Conservation (phyloP, 176 grass and related monocot genomes). For the Phyllostachys edulis region DNA sequence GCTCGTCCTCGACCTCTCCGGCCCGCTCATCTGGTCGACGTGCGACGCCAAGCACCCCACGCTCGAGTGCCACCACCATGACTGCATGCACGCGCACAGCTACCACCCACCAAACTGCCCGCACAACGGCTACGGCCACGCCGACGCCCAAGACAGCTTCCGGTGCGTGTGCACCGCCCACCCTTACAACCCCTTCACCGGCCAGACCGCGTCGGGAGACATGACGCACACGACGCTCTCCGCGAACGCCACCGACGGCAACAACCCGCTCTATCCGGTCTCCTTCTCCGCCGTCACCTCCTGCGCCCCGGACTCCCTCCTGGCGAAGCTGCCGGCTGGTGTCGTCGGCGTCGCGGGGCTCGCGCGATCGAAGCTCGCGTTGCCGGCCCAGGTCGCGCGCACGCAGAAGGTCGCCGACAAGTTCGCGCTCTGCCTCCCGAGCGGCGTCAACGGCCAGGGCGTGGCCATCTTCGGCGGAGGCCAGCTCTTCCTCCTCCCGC, state of each 20-base stretch:
- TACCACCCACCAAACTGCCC: constrained; percentile 45
- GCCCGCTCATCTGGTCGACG: constrained; percentile 47
- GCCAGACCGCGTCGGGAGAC: constrained; percentile 11
- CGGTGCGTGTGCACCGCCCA: constrained; percentile 50
- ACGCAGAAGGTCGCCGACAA: constrained; percentile 35
- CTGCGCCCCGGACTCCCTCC: constrained; percentile 39
- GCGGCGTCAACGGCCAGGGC: constrained; percentile 23
- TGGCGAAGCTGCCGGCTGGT: constrained; percentile 26
- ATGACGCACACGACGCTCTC: constrained; percentile 22
- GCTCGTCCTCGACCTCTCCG: constrained; percentile 56
- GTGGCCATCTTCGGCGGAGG: constrained; percentile 59
- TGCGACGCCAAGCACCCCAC: background rate
- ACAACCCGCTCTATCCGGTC: constrained; percentile 34
- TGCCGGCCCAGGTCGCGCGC: constrained; percentile 45
- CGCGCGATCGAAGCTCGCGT: constrained; percentile 27
- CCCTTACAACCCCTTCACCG: constrained; percentile 46
- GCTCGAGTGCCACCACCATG: constrained; percentile 31
- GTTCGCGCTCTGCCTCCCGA: constrained; percentile 74
- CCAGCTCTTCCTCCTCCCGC: constrained; percentile 28
- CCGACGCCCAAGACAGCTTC: constrained; percentile 2
- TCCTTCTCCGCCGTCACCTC: constrained; percentile 28
- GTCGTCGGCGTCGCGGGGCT: constrained; percentile 59
- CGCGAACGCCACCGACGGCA: constrained; percentile 59
- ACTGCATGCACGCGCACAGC: constrained; percentile 40
- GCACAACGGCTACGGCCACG: constrained; percentile 31